Percentiles rank a stretch among this genome's conserved stretches.
Evolutionary conservation across 2,329 filamentous ascomycete species (phyloP).

Genomic region (Fusarium sp.): DNA sequence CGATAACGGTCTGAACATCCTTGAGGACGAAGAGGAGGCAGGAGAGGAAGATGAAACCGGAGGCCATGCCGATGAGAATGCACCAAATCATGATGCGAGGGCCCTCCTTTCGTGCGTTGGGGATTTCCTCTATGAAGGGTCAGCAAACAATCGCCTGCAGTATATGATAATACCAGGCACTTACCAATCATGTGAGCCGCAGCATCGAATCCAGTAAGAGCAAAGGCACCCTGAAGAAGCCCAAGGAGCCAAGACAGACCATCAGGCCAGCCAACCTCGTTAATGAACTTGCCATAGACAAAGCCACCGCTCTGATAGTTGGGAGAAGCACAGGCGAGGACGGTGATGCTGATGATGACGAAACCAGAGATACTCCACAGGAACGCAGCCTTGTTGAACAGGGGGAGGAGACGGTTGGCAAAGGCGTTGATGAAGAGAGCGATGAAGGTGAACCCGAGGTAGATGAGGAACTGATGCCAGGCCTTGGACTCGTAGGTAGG

Average conservation of each 20-base stretch:
- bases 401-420: slow-evolving; percentile 66
- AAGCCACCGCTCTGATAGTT: slow-evolving; percentile 73
- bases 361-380: slow-evolving; percentile 79
- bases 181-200: slow-evolving; percentile 55
- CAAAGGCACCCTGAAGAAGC: slow-evolving; percentile 64
- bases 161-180: no score
- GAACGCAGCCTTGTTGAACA: slow-evolving; percentile 76
- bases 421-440: slow-evolving; percentile 76
- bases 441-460: slow-evolving; percentile 71
- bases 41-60: slow-evolving; percentile 70
- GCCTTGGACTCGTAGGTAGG: slow-evolving; percentile 66
- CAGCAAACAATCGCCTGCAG: background rate
- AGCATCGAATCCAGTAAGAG: slow-evolving; percentile 62
- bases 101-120: slow-evolving; percentile 67
- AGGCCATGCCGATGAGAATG: slow-evolving; percentile 72
- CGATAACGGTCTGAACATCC: slow-evolving; percentile 68
- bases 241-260: slow-evolving; percentile 71
- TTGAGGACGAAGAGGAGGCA: slow-evolving; percentile 74
- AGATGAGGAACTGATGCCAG: slow-evolving; percentile 82
- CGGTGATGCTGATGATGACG: slow-evolving; percentile 75
- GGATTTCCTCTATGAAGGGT: slow-evolving; percentile 64
- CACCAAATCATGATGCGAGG: slow-evolving; percentile 76
- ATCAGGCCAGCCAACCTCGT: slow-evolving; percentile 77
- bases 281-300: slow-evolving; percentile 77
- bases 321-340: slow-evolving; percentile 74